Conservation (phyloP, 345 rosid species). For the Lepidium sativum region DNA sequence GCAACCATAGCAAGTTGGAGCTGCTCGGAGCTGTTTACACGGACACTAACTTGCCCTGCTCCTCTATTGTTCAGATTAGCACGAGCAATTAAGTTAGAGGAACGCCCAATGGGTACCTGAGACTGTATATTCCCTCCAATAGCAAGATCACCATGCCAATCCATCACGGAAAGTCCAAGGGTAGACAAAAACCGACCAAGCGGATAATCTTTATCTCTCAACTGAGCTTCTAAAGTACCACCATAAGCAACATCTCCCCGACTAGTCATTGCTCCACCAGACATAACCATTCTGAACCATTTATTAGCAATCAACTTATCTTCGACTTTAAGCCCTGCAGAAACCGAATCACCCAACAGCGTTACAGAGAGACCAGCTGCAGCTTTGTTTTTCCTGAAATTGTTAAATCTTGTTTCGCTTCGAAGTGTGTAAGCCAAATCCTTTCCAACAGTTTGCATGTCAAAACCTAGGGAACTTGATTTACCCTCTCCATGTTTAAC, state of each 20-base stretch:
- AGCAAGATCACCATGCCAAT: slow-evolving; percentile 97
- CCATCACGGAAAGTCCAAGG: slow-evolving; percentile 86
- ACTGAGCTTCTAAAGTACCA: slow-evolving; percentile 84
- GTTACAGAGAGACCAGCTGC: slow-evolving; percentile 84
- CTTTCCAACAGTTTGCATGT: slow-evolving; percentile 91
- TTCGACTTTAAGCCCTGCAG: slow-evolving; percentile 78
- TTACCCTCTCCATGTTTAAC: slow-evolving; percentile 78
- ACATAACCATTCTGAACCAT: slow-evolving; percentile 56
- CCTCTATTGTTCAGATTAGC: slow-evolving; percentile 88
- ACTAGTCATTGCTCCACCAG: slow-evolving; percentile 84
- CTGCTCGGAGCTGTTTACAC: slow-evolving; percentile 82
- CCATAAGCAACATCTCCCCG: slow-evolving; percentile 88
- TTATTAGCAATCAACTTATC: slow-evolving; percentile 66
- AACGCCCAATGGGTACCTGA: slow-evolving; percentile 74
- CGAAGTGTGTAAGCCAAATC: slow-evolving; percentile 79
- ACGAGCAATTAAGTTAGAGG: slow-evolving; percentile 66
- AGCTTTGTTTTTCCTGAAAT: slow-evolving; percentile 68
- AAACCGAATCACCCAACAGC: slow-evolving; percentile 62
- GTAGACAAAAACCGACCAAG: slow-evolving; percentile 65
- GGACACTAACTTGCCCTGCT: slow-evolving; percentile 75
- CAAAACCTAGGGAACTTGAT: slow-evolving; percentile 78
- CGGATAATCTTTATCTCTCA: slow-evolving; percentile 79
- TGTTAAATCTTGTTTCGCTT: slow-evolving; percentile 65
- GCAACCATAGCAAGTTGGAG: slow-evolving; percentile 71
- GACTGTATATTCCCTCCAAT: slow-evolving; percentile 86